These are phyloP conservation scores for Pichia sp. DNA, from an alignment of 1,139 yeast genomes.

Conservation along the genomic window DNA sequence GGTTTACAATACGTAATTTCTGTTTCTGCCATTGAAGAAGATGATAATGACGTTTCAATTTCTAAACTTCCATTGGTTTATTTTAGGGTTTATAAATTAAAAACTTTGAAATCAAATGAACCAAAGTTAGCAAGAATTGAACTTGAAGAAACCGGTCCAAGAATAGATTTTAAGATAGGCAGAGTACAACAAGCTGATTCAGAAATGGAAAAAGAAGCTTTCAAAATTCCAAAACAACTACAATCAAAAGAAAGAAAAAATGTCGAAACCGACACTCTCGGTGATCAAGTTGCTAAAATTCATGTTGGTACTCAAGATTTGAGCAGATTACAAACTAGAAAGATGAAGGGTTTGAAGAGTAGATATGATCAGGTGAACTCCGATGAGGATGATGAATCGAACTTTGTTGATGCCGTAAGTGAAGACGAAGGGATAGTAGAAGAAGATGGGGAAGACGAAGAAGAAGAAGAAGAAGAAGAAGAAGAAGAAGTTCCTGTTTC, in stretches of 20 bases:
- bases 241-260: conserved; percentile 85
- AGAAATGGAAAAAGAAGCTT: conserved; percentile 87
- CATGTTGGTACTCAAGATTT: conserved; percentile 96
- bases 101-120: conserved; percentile 66
- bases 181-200: conserved; percentile 80
- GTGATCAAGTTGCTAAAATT: conserved; percentile 94
- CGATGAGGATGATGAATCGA: conserved; percentile 43
- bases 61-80: conserved; percentile 66
- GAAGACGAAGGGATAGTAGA: conserved; percentile 18
- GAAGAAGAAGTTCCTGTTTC: conserved; percentile 31
- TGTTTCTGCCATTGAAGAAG: conserved; percentile 64
- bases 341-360: conserved; percentile 95
- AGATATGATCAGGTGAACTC: conserved; percentile 69
- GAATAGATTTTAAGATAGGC: conserved; percentile 88
- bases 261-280: conserved; percentile 78
- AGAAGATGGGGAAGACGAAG: conserved; percentile 22
- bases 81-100: conserved; percentile 85
- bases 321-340: conserved; percentile 84
- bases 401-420: conserved; percentile 22
- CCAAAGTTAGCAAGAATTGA: conserved; percentile 93
- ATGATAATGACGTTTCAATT: conserved; percentile 53
- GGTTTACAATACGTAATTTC: conserved; percentile 90
- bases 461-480: conserved; percentile 27
- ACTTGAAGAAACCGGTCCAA: conserved; percentile 91
- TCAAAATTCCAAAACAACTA: conserved; percentile 72